Percentiles rank a stretch among this genome's conserved stretches.
These are phyloP conservation scores for Sclerotinia spermophila DNA, from an alignment of 2,329 filamentous ascomycete genomes.

Conservation along the genomic window DNA sequence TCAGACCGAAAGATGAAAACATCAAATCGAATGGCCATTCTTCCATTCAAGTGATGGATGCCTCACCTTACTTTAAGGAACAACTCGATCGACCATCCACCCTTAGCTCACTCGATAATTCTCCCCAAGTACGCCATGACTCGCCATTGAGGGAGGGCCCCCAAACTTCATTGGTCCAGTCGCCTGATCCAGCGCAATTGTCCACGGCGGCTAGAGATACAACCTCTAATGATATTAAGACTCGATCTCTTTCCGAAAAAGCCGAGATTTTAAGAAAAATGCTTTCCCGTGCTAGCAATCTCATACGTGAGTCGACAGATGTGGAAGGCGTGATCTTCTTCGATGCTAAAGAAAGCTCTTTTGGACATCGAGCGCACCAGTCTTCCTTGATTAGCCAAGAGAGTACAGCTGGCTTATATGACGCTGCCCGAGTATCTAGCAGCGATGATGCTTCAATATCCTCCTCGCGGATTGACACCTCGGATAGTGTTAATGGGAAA, in stretches of 20 bases:
- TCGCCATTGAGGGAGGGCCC: background rate
- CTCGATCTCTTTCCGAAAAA: background rate
- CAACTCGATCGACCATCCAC: background rate
- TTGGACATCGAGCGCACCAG: background rate
- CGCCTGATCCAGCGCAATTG: background rate
- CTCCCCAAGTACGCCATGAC: background rate
- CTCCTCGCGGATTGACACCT: background rate
- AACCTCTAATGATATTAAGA: background rate
- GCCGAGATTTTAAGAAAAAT: conserved; percentile 25
- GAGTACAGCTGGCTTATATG: background rate
- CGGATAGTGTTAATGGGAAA: background rate
- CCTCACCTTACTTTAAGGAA: background rate
- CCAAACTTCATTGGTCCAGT: too few relatives aligned
- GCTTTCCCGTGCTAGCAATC: conserved; percentile 33
- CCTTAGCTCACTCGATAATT: background rate
- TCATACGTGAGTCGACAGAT: conserved; percentile 32
- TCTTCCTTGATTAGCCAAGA: background rate
- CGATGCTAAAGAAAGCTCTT: conserved; percentile 24
- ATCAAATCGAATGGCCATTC: background rate
- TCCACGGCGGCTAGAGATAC: background rate
- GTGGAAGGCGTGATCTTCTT: conserved; percentile 34
- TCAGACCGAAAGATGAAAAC: background rate
- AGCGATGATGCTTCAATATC: background rate
- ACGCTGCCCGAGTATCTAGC: background rate
- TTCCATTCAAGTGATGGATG: background rate